phyloP scores from a whole-genome alignment of 2,329 filamentous ascomycete genomes.

The Zymoseptoria crescenta region DNA sequence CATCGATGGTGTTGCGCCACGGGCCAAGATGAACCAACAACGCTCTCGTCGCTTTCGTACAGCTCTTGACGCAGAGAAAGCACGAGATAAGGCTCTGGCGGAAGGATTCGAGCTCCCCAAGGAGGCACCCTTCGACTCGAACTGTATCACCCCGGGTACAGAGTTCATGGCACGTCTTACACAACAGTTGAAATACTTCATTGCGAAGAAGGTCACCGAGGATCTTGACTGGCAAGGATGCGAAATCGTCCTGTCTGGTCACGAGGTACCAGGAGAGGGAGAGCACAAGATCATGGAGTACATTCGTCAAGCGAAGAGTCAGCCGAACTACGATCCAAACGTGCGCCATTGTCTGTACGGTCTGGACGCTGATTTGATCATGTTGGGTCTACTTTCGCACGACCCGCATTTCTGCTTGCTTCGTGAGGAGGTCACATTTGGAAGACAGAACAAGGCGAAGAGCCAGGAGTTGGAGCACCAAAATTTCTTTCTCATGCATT shows the following conservation, averaged over 20 bases:
- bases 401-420: conserved; percentile 97
- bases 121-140: conserved; percentile 95
- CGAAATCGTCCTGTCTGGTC: conserved; percentile 90
- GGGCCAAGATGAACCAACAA: conserved; percentile 99
- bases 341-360: conserved; percentile 95
- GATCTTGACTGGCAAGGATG: conserved; percentile 96
- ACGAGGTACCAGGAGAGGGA: conserved; percentile 95
- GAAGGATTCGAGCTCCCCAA: conserved; percentile 91
- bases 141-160: conserved; percentile 96
- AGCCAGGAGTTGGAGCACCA: conserved; percentile 96
- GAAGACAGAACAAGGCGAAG: conserved; percentile 76
- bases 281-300: conserved; percentile 99
- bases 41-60: conserved; percentile 91
- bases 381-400: conserved; percentile 93
- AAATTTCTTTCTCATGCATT: conserved; percentile 94
- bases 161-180: conserved; percentile 97
- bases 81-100: conserved; percentile 81
- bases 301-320: conserved; percentile 93
- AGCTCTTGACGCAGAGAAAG: conserved; percentile 79
- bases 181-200: conserved; percentile 90
- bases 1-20: conserved; percentile 92
- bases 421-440: conserved; percentile 96
- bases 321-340: conserved; percentile 86
- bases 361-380: conserved; percentile 94
- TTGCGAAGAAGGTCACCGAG: conserved; percentile 97